Evolutionary conservation across 129 eudicot species (phyloP).

Genomic region (Lactuca saligna): DNA sequence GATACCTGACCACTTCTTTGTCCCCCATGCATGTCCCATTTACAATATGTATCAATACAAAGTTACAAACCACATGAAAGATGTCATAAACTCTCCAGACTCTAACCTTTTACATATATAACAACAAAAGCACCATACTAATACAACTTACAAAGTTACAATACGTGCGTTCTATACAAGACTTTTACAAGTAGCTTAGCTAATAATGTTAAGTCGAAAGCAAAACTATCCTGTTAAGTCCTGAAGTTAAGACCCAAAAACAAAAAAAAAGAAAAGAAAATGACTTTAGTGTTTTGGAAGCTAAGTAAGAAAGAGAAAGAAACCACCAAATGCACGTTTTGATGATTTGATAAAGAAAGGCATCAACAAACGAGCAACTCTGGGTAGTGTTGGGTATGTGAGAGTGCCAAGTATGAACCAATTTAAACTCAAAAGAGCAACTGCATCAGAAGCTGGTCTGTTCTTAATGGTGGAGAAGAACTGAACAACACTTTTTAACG

Average conservation of each 20-base stretch:
- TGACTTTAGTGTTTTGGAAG: neutral
- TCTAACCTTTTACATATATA: neutral
- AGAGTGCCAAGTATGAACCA: conserved; percentile 86
- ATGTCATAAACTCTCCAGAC: neutral
- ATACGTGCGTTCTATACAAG: neutral
- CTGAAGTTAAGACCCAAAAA: neutral
- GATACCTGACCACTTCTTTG: conserved; percentile 7
- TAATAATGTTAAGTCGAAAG: conserved; percentile 3
- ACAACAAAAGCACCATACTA: neutral
- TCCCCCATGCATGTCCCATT: neutral
- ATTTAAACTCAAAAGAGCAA: conserved; percentile 74
- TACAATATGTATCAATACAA: neutral
- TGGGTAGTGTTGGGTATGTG: conserved; percentile 61
- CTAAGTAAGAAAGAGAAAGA: conserved; percentile 14
- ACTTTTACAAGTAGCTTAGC: neutral
- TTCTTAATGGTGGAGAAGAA: conserved; percentile 50
- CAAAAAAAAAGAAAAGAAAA: neutral
- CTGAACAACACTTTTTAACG: conserved; percentile 53
- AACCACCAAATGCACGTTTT: conserved; percentile 13
- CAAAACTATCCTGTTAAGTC: conserved; percentile 20
- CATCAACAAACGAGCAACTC: conserved; percentile 37
- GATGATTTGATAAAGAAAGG: conserved; percentile 30
- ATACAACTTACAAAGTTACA: neutral
- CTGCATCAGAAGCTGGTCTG: conserved; percentile 58
- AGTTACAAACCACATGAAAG: neutral